A percentile compares a stretch with the other conserved stretches of the same genome.
Evolutionary conservation across 768 basidiomycete species (phyloP).

Genomic region (Amanita brunnescens): DNA sequence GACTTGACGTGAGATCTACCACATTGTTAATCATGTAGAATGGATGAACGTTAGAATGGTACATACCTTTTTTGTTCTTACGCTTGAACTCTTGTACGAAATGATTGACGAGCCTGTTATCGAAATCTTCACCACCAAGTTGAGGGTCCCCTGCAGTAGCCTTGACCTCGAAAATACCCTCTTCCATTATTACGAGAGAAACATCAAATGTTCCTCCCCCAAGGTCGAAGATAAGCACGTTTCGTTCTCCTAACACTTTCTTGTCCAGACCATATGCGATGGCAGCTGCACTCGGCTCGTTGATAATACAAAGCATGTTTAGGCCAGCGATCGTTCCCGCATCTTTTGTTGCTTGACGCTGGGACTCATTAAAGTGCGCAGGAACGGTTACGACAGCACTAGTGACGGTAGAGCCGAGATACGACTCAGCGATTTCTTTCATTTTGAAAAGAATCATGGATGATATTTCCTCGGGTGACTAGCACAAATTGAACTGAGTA

Average conservation of each 20-base stretch:
- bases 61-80: constrained; percentile 88
- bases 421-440: constrained; percentile 98
- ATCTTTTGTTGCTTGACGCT: constrained; percentile 97
- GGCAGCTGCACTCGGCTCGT: constrained; percentile 97
- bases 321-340: constrained; percentile 91
- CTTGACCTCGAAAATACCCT: constrained; percentile 98
- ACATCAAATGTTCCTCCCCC: constrained; percentile 99
- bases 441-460: constrained; percentile 97
- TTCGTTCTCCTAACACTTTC: constrained; percentile 82
- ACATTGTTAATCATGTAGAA: constrained; percentile 4
- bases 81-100: constrained; percentile 96
- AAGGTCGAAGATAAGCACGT: constrained; percentile 97
- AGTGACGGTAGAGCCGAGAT: constrained; percentile 73
- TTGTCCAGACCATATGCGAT: constrained; percentile 99
- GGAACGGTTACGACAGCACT: constrained; percentile 97
- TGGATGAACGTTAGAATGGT: not conserved
- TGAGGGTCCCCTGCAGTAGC: constrained; percentile 98
- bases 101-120: constrained; percentile 96
- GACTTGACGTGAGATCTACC: constrained; percentile 77
- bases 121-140: no score
- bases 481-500: constrained; percentile 46
- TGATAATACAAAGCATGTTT: constrained; percentile 97
- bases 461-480: constrained; percentile 95
- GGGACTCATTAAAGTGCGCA: constrained; percentile 98
- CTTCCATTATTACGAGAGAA: constrained; percentile 91